Percentiles rank a stretch among this genome's conserved stretches.
These are phyloP conservation scores for Aquilaria sinensis DNA, from an alignment of 345 rosid species.

Conservation along the genomic window DNA sequence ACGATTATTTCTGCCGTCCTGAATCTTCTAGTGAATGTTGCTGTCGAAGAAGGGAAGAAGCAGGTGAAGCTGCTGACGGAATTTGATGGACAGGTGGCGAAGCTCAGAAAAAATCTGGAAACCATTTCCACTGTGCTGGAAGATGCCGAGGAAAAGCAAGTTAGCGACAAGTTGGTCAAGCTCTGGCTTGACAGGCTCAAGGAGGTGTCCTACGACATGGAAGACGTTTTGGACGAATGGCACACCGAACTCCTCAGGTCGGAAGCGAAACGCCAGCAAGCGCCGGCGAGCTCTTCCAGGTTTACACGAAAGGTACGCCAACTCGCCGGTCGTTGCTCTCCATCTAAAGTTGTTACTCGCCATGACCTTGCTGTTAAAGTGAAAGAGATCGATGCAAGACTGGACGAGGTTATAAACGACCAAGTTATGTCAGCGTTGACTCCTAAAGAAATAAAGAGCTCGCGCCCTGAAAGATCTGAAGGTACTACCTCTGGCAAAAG, in stretches of 20 bases:
- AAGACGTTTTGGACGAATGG: slow-evolving; percentile 2
- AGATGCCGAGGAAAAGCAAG: slow-evolving; percentile 9
- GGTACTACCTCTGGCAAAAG: not conserved
- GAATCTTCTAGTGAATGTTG: not conserved
- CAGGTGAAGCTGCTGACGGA: not conserved
- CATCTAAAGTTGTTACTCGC: not conserved
- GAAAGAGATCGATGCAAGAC: not conserved
- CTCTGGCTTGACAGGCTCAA: not conserved
- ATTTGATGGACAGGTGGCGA: not conserved
- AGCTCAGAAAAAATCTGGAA: no score
- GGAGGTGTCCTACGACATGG: not conserved
- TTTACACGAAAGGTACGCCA: not conserved
- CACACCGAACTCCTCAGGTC: not conserved
- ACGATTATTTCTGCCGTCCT: not conserved
- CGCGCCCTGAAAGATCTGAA: no score
- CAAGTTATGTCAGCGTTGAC: not conserved
- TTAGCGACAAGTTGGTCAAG: not conserved
- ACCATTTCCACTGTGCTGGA: not conserved
- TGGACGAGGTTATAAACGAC: not conserved
- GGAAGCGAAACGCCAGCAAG: no score
- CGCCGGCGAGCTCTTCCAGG: not conserved
- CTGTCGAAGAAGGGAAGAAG: not conserved
- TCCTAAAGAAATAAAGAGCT: no score
- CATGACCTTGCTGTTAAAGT: not conserved
- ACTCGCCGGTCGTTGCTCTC: not conserved